These are phyloP conservation scores for Aurifilum marmelostoma DNA, from an alignment of 2,329 filamentous ascomycete species.

Conservation along the genomic window DNA sequence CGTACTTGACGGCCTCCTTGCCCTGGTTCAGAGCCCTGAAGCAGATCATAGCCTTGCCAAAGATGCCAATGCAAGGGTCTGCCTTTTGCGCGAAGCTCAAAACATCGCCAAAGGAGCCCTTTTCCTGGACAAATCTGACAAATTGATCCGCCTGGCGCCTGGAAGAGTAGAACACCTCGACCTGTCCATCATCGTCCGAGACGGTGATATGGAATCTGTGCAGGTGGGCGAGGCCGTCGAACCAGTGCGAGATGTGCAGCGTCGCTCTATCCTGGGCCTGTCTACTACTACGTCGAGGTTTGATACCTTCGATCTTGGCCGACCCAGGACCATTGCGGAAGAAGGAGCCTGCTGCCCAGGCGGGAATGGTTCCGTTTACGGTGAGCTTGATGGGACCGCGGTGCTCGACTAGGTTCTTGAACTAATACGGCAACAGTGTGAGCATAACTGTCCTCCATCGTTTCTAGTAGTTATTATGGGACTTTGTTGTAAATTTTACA, in stretches of 20 bases:
- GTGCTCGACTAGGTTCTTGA: constrained; percentile 69
- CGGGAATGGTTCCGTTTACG: constrained; percentile 69
- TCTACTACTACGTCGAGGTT: constrained; percentile 45
- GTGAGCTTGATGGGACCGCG: constrained; percentile 64
- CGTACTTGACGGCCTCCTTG: constrained; percentile 37
- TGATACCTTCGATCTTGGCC: constrained; percentile 61
- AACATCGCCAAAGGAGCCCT: constrained; percentile 58
- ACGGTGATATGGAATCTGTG: constrained; percentile 71
- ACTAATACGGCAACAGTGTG: constrained; percentile 53
- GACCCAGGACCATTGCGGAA: constrained; percentile 75
- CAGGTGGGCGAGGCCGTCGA: constrained; percentile 73
- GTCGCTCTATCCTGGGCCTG: constrained; percentile 35
- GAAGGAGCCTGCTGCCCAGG: constrained; percentile 71
- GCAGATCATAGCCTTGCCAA: constrained; percentile 69
- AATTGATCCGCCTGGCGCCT: constrained; percentile 67
- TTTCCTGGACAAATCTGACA: constrained; percentile 59
- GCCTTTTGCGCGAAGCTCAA: constrained; percentile 71
- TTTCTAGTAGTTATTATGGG: too few relatives aligned
- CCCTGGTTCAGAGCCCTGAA: constrained; percentile 46
- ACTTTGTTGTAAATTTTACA: too few relatives aligned
- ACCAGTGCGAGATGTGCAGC: constrained; percentile 74
- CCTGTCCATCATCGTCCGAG: constrained; percentile 32
- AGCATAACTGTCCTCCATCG: not conserved
- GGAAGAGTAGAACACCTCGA: constrained; percentile 69
- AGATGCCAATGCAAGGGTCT: constrained; percentile 75